A percentile compares a stretch with the other conserved stretches of the same genome.
Evolutionary conservation across 495 filamentous ascomycete genomes (phyloP).

Genomic region (Xylaria longipes): DNA sequence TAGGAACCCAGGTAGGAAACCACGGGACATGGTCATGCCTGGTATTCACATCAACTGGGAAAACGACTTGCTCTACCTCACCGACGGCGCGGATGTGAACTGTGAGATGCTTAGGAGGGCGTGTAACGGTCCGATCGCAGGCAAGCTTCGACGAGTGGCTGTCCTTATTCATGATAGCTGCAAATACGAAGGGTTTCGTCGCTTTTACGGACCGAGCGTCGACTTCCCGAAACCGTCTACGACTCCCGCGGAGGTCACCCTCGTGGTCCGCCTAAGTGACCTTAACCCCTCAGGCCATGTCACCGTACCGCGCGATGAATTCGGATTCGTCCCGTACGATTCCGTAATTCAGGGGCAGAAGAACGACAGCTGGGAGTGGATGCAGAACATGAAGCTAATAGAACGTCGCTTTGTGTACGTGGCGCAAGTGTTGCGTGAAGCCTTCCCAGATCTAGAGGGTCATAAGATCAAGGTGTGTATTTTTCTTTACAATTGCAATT

Average conservation of each 20-base stretch:
- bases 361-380: conserved; percentile 22
- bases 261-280: conserved; percentile 17
- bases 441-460: conserved; percentile 22
- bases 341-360: conserved; percentile 14
- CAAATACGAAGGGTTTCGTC: conserved; percentile 20
- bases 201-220: conserved; percentile 19
- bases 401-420: conserved; percentile 25
- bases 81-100: conserved; percentile 24
- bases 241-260: conserved; percentile 17
- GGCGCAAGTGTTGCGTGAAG: conserved; percentile 19
- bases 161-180: conserved; percentile 24
- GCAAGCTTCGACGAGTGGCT: conserved; percentile 20
- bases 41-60: conserved; percentile 21
- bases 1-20: conserved; percentile 3
- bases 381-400: conserved; percentile 28
- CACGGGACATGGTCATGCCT: conserved; percentile 5
- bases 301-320: conserved; percentile 14
- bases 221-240: conserved; percentile 24
- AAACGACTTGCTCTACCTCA: conserved; percentile 21
- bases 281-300: not conserved
- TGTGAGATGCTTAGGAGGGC: conserved; percentile 22
- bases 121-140: conserved; percentile 17
- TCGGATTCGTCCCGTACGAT: conserved; percentile 23
- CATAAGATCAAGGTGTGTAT: conserved; percentile 19
- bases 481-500: not conserved